Evolutionary conservation across 2,329 filamentous ascomycete genomes (phyloP), one percentile per base, ranked within the genome.

Genomic region (Fusarium poae): DNA sequence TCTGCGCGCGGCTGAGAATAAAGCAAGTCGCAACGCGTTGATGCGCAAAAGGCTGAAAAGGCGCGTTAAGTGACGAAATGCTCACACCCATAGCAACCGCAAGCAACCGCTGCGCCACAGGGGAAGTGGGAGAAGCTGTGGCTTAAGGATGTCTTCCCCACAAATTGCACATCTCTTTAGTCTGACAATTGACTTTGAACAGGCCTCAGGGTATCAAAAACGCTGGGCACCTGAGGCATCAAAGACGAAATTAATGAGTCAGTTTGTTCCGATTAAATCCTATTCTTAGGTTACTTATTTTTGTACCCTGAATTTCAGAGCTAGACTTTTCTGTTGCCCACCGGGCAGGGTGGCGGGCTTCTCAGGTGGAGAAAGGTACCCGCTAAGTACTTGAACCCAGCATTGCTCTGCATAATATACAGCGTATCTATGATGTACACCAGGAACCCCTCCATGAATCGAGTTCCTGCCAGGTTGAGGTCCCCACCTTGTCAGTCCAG

Each of bases 61-160:
- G 74, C 79, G 78, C 78, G 79, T 80, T 74, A 79, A 80, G 77
- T 76, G 76, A 75, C 48, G 34, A 32, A 27, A 54, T 27, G 29
- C n/a, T 35, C n/a, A 27, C 48, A 35, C 18, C 18, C 46, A 35
- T 40, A 43, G 48, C 43, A 35, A 50, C 43, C 18, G 27, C n/a
- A 35, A 62, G 27, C 7, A 27, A 6, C 27, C 27, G 27, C 27
- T 46, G 27, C 58, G 68, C 68, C 68, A 72, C 69, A 55, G n/a
- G 4, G 3, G 35, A 45, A 37, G 64, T 54, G 34, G 67, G 59
- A 49, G 52, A 37, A 40, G 9, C 8, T 55, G 68, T 72, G 68
- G 68, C 68, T 43, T 16, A 16, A 15, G 18, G 7, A 32, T 11
- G 18, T 23, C 46, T 18, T 52, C 46, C 54, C 53, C 54, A 60